Evolutionary conservation across 805 yeast species (phyloP), one percentile per base, ranked within the genome.

Genomic region (Candida nemodendra): DNA sequence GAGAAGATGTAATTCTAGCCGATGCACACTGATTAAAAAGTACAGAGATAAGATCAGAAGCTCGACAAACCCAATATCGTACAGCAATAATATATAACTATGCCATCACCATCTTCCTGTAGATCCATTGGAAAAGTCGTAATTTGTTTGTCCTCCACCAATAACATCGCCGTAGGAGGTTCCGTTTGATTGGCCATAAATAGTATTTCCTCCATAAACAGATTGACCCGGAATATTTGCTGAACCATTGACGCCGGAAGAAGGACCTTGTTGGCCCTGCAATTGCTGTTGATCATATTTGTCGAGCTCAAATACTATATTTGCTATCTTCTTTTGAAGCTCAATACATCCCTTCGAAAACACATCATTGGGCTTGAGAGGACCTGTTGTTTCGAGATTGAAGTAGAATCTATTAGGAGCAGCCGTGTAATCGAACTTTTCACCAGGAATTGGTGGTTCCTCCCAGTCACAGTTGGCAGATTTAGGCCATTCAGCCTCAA

Each of bases 361-460:
- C 19, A 93, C 96, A 50, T 87, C 95, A 55, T 89, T 85, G 1
- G 96, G 95, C 38, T 85, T 78, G 42, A 93, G 76, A 34, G 82
- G 79, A 3, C 99, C 99, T 11, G 90, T 84, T 1, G 97, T 86
- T 64, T 93, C 99, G 8, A 95, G 85, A 50, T 86, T 91, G 57
- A 91, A 66, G 62, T 93, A 93, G 54, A 81, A 93, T 48, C 79
- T 80, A 30, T 76, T 69, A 3, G 99, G 95, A 54, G 74, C 76
- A 5, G 96, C 96, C 29, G 68, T 72, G 60, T 81, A 88, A 61
- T 93, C 96, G 56, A 90, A 90, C 9, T 74, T 74, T 26, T 89
- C 96, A 42, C 82, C 93, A 16, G 88, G 85, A 51, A 78, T 80
- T 18, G 97, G 96, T 6, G 91, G 86, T 62, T 93, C 99, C 66